These are phyloP conservation scores for Sclerotinia spermophila DNA, from an alignment of 2,329 filamentous ascomycete species.

Conservation along the genomic window DNA sequence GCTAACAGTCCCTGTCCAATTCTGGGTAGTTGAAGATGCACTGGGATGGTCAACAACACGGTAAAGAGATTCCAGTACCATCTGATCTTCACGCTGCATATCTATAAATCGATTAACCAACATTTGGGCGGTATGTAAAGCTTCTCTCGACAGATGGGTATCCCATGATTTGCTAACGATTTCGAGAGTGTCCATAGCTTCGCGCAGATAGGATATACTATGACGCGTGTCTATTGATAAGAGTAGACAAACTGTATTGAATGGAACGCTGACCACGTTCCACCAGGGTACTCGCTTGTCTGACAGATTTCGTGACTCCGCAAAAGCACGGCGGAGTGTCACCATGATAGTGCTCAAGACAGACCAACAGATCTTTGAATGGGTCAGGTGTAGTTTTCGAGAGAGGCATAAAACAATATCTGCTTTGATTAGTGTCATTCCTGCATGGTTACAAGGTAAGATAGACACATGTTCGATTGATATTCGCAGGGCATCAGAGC, in stretches of 20 bases:
- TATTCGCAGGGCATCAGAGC: not conserved
- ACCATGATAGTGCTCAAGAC: conserved; percentile 17
- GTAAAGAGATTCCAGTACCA: conserved; percentile 25
- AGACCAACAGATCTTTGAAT: conserved; percentile 6
- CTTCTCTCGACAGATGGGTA: conserved; percentile 26
- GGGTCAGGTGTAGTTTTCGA: conserved; percentile 20
- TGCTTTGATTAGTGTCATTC: conserved; percentile 24
- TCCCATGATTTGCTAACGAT: conserved; percentile 21
- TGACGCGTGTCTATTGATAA: conserved; percentile 24
- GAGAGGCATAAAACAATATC: conserved; percentile 25
- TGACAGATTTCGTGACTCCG: conserved; percentile 21
- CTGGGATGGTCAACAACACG: conserved; percentile 17
- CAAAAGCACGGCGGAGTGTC: conserved; percentile 24
- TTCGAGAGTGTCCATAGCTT: conserved; percentile 25
- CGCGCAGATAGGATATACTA: conserved; percentile 24
- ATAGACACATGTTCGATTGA: conserved; percentile 13
- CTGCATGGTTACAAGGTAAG: not conserved
- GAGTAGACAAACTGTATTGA: conserved; percentile 28
- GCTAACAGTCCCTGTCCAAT: not conserved
- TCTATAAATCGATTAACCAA: conserved; percentile 28
- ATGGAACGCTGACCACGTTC: conserved; percentile 27
- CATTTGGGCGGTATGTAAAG: conserved; percentile 24
- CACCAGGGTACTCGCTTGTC: conserved; percentile 27
- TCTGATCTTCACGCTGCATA: conserved; percentile 23
- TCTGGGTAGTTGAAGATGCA: not conserved